These are phyloP conservation scores for Neophaeococcomyces aloes DNA, from an alignment of 2,329 filamentous ascomycete species.

Conservation along the genomic window DNA sequence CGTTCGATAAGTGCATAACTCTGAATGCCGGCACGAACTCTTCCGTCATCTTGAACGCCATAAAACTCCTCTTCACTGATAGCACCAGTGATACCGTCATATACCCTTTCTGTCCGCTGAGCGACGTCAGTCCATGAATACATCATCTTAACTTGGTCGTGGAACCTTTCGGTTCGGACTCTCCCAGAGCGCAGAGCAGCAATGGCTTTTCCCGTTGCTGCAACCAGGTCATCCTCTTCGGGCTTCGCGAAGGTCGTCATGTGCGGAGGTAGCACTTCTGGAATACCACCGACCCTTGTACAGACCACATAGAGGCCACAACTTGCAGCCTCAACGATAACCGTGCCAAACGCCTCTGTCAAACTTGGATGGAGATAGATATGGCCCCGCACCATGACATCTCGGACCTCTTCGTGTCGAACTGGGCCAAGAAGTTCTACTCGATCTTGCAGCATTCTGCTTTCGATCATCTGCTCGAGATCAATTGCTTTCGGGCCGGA, in stretches of 20 bases:
- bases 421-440: slow-evolving; percentile 87
- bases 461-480: slow-evolving; percentile 94
- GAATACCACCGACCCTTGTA: slow-evolving; percentile 91
- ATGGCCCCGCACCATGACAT: slow-evolving; percentile 94
- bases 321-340: slow-evolving; percentile 92
- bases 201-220: slow-evolving; percentile 81
- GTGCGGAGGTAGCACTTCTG: slow-evolving; percentile 85
- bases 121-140: slow-evolving; percentile 98
- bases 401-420: slow-evolving; percentile 88
- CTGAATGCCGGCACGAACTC: slow-evolving; percentile 58
- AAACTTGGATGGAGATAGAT: slow-evolving; percentile 93
- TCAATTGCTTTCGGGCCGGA: slow-evolving; percentile 96
- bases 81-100: slow-evolving; percentile 82
- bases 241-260: slow-evolving; percentile 98
- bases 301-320: slow-evolving; percentile 95
- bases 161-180: slow-evolving; percentile 84
- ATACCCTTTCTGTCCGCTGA: slow-evolving; percentile 84
- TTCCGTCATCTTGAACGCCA: slow-evolving; percentile 59
- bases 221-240: slow-evolving; percentile 88
- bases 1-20: slow-evolving; percentile 91
- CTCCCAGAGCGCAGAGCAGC: slow-evolving; percentile 72
- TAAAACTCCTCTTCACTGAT: slow-evolving; percentile 71
- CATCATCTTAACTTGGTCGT: slow-evolving; percentile 96
- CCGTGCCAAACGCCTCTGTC: slow-evolving; percentile 94
- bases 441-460: slow-evolving; percentile 83